phyloP scores from a whole-genome alignment of 805 yeast species.

The Candida pini region DNA sequence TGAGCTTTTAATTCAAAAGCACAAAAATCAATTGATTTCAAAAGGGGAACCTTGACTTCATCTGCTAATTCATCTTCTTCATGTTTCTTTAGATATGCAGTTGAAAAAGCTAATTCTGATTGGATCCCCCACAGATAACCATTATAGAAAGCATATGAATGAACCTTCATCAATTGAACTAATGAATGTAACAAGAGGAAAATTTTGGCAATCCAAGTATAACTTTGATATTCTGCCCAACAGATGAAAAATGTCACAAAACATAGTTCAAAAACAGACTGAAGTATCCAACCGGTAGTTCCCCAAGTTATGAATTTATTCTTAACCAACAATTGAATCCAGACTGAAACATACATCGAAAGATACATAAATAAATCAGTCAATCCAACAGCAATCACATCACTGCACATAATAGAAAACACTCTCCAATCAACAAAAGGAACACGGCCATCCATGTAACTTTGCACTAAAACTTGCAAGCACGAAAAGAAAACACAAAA shows the following conservation, averaged over 20 bases:
- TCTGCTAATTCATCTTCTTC: conserved; percentile 27
- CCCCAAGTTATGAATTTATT: conserved; percentile 52
- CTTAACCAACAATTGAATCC: conserved; percentile 52
- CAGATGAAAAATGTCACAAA: conserved; percentile 50
- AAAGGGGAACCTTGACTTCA: conserved; percentile 29
- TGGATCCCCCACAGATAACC: conserved; percentile 76
- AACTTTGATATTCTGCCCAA: conserved; percentile 50
- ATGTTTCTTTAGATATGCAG: conserved; percentile 36
- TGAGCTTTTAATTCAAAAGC: conserved; percentile 63
- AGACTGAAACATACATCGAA: conserved; percentile 52
- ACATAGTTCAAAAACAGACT: conserved; percentile 46
- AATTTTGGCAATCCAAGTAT: conserved; percentile 89
- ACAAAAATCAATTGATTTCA: conserved; percentile 60
- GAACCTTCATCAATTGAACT: conserved; percentile 91
- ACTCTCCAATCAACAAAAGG: conserved; percentile 47
- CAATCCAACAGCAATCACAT: conserved; percentile 60
- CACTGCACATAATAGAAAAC: conserved; percentile 49
- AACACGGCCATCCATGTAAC: conserved; percentile 39
- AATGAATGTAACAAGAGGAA: conserved; percentile 78
- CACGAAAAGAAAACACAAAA: conserved; percentile 52
- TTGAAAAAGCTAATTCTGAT: conserved; percentile 49
- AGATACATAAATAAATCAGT: conserved; percentile 75
- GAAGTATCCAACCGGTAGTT: conserved; percentile 56
- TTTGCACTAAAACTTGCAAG: conserved; percentile 47
- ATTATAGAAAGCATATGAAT: conserved; percentile 86